Evolutionary conservation across 169 alveolate species (phyloP).

Genomic region (Eimeria sp.): DNA sequence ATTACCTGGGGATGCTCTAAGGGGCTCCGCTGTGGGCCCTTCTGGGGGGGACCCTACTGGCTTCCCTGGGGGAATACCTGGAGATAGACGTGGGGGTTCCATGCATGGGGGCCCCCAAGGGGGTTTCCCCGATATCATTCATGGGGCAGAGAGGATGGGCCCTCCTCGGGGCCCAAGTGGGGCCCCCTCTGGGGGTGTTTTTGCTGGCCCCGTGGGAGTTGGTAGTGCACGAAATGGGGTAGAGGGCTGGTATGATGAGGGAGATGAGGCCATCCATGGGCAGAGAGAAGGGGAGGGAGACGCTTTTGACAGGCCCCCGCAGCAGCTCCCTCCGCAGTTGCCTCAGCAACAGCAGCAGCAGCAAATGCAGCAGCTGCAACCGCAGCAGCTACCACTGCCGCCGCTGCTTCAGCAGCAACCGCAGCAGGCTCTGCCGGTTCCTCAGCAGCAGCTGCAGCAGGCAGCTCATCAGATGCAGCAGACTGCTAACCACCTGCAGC

Average conservation of each 20-base stretch:
- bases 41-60: neutral
- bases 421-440: constrained; percentile 7
- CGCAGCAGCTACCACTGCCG: neutral
- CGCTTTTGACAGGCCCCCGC: neutral
- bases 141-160: neutral
- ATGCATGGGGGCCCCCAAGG: constrained; percentile 6
- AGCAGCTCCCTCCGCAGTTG: neutral
- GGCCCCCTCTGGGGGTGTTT: neutral
- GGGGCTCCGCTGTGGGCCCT: constrained; percentile 4
- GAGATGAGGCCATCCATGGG: neutral
- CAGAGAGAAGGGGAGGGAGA: neutral
- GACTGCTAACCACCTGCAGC: constrained; percentile 14
- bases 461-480: constrained; percentile 1
- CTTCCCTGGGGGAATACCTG: constrained; percentile 2
- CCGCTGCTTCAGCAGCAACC: neutral
- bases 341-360: neutral
- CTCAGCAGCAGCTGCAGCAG: neutral
- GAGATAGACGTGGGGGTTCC: neutral
- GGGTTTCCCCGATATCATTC: neutral
- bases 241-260: neutral
- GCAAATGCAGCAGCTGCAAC: neutral
- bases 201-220: neutral
- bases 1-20: neutral
- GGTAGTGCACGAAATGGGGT: neutral
- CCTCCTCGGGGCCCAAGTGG: neutral